A percentile compares a stretch with the other conserved stretches of the same genome.
phyloP scores from a whole-genome alignment of 2,329 filamentous ascomycete species.

The Nemania diffusa region DNA sequence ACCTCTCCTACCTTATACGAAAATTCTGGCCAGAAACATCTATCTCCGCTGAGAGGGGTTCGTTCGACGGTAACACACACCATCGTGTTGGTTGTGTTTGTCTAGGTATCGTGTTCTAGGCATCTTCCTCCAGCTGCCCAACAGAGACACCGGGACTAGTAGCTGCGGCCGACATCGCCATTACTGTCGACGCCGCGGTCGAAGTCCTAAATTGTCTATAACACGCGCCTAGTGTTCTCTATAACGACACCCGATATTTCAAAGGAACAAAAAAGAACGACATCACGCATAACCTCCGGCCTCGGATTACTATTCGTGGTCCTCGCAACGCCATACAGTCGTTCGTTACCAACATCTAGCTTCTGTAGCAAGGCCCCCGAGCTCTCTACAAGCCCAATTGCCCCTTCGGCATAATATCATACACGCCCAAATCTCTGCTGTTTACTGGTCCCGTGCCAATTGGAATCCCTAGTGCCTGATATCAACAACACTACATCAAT shows the following conservation, averaged over 20 bases:
- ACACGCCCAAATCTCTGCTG: not conserved
- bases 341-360: conserved; percentile 1
- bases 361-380: not conserved
- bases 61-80: not conserved
- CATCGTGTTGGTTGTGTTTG: not conserved
- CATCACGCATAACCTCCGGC: not conserved
- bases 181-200: not conserved
- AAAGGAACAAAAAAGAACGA: not conserved
- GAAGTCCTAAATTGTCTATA: not conserved
- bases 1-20: not conserved
- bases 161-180: conserved; percentile 1
- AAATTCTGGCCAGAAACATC: not conserved
- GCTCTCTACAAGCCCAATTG: not conserved
- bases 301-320: not conserved
- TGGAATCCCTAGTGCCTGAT: conserved; percentile 7
- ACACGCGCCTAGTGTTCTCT: not conserved
- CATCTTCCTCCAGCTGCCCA: not conserved
- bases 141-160: not conserved
- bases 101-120: not conserved
- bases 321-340: not conserved
- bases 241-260: not conserved
- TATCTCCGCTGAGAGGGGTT: conserved; percentile 2
- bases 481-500: conserved; percentile 5
- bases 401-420: not conserved
- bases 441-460: conserved; percentile 10